A percentile compares a stretch with the other conserved stretches of the same genome.
phyloP scores from a whole-genome alignment of 768 basidiomycete species.

The Suillus luteus region DNA sequence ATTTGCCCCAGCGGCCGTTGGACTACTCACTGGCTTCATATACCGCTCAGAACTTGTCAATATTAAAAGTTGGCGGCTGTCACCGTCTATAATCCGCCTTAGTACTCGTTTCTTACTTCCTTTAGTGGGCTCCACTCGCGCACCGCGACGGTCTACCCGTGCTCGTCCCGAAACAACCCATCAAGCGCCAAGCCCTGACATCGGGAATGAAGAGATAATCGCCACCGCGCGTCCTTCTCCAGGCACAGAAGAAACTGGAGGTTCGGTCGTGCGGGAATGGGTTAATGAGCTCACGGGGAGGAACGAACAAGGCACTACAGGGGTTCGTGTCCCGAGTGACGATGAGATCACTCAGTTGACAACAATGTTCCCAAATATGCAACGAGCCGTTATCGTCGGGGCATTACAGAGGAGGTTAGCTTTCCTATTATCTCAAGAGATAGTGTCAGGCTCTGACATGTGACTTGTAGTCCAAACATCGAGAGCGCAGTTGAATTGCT shows the following conservation, averaged over 20 bases:
- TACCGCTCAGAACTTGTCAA: constrained; percentile 84
- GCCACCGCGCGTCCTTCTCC: constrained; percentile 56
- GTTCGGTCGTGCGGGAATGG: constrained; percentile 75
- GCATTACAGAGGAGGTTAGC: constrained; percentile 82
- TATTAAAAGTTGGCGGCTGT: constrained; percentile 78
- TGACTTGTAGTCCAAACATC: constrained; percentile 59
- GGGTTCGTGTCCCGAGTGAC: constrained; percentile 71
- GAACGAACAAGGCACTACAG: constrained; percentile 50
- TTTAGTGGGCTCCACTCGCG: constrained; percentile 61
- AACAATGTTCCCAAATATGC: constrained; percentile 82
- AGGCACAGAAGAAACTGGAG: constrained; percentile 31
- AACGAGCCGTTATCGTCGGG: constrained; percentile 69
- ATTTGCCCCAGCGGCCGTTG: constrained; percentile 58
- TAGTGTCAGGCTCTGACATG: constrained; percentile 6
- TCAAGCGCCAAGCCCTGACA: constrained; percentile 20
- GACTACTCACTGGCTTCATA: constrained; percentile 69
- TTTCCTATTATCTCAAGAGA: constrained; percentile 11
- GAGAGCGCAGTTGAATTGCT: constrained; percentile 84
- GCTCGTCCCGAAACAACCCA: constrained; percentile 64
- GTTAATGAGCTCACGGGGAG: constrained; percentile 77
- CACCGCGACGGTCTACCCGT: constrained; percentile 68
- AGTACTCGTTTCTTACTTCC: constrained; percentile 62
- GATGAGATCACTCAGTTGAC: constrained; percentile 74
- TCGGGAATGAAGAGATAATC: constrained; percentile 58
- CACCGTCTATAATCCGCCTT: constrained; percentile 57